Evolutionary conservation across 2,329 filamentous ascomycete species (phyloP), one percentile per base, ranked within the genome.

Genomic region (Aspergillus alliaceus): DNA sequence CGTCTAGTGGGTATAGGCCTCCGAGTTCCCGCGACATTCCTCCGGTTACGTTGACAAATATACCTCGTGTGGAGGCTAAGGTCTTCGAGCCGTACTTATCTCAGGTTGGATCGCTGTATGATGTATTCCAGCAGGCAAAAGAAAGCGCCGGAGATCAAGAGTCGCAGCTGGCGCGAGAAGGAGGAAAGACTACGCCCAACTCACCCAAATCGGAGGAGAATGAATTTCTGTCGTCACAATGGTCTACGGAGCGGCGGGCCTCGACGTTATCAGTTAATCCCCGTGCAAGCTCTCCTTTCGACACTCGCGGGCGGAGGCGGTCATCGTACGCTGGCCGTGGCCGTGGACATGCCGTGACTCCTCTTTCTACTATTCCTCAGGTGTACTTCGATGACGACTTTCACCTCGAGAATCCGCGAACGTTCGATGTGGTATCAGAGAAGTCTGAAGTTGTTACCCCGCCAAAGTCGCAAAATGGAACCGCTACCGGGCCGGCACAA

Each of bases 351-450:
- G 89, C 89, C 0, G 86, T 90, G 1, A 91, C 95, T 1, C 95
- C 93, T 0, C 73, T 99, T 27, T 95, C 92, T 4, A 98, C 93
- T 0, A 96, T 99, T 42, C 95, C 95, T 0, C 84, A 80, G 49
- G 90, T 99, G 11, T 99, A 98, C 71, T 97, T 97, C 66, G 95
- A 98, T 53, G 90, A 96, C 32, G 88, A 92, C 66, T 99, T 99
- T 65, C 93, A 91, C 67, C 83, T 99, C 7, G 95, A 99, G 70
- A 98, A 99, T 61, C 95, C 95, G 0, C 86, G 95, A 51, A 98
- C 90, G 0, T 99, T 99, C 71, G 95, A 99, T 71, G 87, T 98
- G 25, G 93, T 99, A 14, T 98, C 93, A 69, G 95, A 99, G 74
- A 85, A 92, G 58, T 96, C 95, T 11, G 93, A 98, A 72, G 91